Percentiles rank a stretch among this genome's conserved stretches.
These are phyloP conservation scores for Neospora caninum DNA, from an alignment of 169 alveolate species.

Conservation along the genomic window DNA sequence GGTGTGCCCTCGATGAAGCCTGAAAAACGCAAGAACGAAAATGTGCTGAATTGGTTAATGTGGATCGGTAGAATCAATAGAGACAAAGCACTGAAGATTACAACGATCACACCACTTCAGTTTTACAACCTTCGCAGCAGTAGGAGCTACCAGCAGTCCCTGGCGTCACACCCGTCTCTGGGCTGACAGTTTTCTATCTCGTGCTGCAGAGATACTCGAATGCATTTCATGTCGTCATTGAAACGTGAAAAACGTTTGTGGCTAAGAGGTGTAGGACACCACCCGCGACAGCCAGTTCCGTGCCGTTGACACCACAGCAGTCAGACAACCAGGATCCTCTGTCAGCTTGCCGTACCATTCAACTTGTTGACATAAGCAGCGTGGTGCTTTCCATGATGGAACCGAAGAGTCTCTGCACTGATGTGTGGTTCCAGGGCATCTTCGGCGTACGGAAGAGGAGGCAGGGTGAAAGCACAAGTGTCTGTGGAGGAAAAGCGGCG, in stretches of 20 bases:
- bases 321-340: background rate
- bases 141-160: background rate
- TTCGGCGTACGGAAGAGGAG: constrained; percentile 92
- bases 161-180: background rate
- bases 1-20: constrained; percentile 20
- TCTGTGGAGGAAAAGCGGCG: background rate
- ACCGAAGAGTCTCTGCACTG: constrained; percentile 90
- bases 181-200: background rate
- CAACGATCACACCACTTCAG: background rate
- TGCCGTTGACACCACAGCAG: no score
- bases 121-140: background rate
- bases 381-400: constrained; percentile 91
- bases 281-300: no score
- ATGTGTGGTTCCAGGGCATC: constrained; percentile 94
- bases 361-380: constrained; percentile 67
- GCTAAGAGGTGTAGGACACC: no score
- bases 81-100: background rate
- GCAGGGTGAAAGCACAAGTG: constrained; percentile 65
- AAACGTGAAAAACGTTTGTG: no score
- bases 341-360: constrained; percentile 52
- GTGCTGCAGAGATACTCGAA: background rate
- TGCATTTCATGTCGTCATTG: no score
- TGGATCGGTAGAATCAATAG: background rate
- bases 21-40: background rate
- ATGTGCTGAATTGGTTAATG: no score